These are phyloP conservation scores for Neonectria ditissima DNA, from an alignment of 2,329 filamentous ascomycete species.

Conservation along the genomic window DNA sequence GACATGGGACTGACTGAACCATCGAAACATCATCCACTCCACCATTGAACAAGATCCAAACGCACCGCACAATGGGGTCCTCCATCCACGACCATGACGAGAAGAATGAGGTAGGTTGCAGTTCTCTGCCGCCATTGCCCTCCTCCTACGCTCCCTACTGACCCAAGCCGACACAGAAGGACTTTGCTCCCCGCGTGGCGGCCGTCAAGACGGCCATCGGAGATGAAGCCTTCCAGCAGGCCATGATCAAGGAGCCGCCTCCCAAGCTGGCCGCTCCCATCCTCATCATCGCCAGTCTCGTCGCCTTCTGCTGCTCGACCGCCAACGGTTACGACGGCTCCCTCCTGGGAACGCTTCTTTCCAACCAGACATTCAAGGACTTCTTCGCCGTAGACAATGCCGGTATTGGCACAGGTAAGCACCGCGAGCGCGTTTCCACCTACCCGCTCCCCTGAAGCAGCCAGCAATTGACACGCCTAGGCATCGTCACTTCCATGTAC, in stretches of 20 bases:
- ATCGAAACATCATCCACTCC: constrained; percentile 21
- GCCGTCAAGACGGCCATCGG: constrained; percentile 40
- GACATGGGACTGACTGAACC: neutral
- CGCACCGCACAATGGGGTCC: constrained; percentile 37
- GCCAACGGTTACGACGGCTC: constrained; percentile 59
- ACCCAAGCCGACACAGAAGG: neutral
- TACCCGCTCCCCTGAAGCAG: no score
- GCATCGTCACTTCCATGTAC: constrained; percentile 56
- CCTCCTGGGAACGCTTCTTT: constrained; percentile 61
- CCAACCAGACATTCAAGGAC: constrained; percentile 59
- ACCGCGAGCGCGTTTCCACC: no score
- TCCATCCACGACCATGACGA: constrained; percentile 35
- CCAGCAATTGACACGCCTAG: constrained; percentile 7
- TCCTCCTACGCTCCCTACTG: neutral
- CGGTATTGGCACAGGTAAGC: constrained; percentile 41
- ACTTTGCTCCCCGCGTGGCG: constrained; percentile 17
- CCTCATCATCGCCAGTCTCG: constrained; percentile 40
- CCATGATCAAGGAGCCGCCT: constrained; percentile 47
- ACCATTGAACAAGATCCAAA: constrained; percentile 10
- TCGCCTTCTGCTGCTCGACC: constrained; percentile 47
- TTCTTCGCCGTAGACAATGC: constrained; percentile 54
- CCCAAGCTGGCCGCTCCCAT: constrained; percentile 30
- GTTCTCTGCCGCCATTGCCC: neutral
- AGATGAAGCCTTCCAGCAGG: constrained; percentile 45
- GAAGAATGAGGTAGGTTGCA: constrained; percentile 19